A percentile compares a stretch with the other conserved stretches of the same genome.
phyloP scores from a whole-genome alignment of 83 land plant species.

The Thuja plicata region DNA sequence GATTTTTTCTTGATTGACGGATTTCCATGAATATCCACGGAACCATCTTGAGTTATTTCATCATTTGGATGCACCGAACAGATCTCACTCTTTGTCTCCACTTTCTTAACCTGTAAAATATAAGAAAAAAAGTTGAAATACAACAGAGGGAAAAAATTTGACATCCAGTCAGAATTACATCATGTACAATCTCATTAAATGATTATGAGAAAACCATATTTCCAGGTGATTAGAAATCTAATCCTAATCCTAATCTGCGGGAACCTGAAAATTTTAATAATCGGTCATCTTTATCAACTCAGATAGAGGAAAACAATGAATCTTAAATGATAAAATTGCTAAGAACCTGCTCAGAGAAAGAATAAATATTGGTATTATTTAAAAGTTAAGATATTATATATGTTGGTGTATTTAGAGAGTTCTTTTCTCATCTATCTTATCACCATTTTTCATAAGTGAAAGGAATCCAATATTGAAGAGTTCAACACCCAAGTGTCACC shows the following conservation, averaged over 20 bases:
- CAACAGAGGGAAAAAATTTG: background rate
- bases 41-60: slow-evolving; percentile 72
- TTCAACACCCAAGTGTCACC: background rate
- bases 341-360: background rate
- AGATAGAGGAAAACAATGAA: background rate
- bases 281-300: background rate
- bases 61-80: background rate
- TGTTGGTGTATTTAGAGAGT: background rate
- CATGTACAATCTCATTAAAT: background rate
- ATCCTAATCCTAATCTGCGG: background rate
- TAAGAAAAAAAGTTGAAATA: background rate
- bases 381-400: background rate
- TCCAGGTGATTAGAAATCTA: background rate
- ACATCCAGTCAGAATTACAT: background rate
- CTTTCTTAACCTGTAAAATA: background rate
- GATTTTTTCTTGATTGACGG: slow-evolving; percentile 55
- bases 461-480: background rate
- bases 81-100: background rate
- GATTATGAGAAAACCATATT: background rate
- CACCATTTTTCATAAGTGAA: background rate
- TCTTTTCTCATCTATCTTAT: background rate
- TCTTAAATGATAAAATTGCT: background rate
- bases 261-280: background rate
- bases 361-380: background rate
- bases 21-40: slow-evolving; percentile 72